Conservation (phyloP, 2,329 filamentous ascomycete species). For the Pseudopyrenochaeta lycopersici region DNA sequence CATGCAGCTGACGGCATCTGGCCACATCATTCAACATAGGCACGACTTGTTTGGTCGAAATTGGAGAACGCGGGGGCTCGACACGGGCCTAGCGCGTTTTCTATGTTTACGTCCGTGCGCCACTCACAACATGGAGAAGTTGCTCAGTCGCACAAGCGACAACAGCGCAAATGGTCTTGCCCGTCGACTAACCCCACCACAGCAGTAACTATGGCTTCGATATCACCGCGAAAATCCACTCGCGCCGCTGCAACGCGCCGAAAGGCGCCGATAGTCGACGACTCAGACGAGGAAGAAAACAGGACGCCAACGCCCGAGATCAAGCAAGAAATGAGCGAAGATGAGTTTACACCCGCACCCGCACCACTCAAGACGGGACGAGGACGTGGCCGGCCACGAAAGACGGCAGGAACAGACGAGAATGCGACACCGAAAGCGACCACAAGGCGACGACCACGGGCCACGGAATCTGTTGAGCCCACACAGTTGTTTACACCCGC, state of each 20-base stretch:
- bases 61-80: slow-evolving; percentile 19
- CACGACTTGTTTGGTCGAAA: too few relatives aligned
- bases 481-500: slow-evolving; percentile 69
- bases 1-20: too few relatives aligned
- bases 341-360: slow-evolving; percentile 82
- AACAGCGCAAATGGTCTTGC: slow-evolving; percentile 10
- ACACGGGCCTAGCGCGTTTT: slow-evolving; percentile 30
- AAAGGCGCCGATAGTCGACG: slow-evolving; percentile 76
- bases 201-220: slow-evolving; percentile 48
- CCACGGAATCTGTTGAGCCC: slow-evolving; percentile 61
- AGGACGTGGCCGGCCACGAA: slow-evolving; percentile 65
- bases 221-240: slow-evolving; percentile 62
- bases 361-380: slow-evolving; percentile 67
- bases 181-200: slow-evolving; percentile 21
- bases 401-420: slow-evolving; percentile 39
- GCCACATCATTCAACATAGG: too few relatives aligned
- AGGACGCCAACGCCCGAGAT: slow-evolving; percentile 61
- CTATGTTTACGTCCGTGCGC: slow-evolving; percentile 29
- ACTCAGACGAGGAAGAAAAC: slow-evolving; percentile 77
- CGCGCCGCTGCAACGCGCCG: slow-evolving; percentile 71
- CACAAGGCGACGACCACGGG: slow-evolving; percentile 58
- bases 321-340: slow-evolving; percentile 71
- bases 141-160: slow-evolving; percentile 12
- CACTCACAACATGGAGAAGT: slow-evolving; percentile 19
- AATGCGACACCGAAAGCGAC: slow-evolving; percentile 56